Percentiles rank a stretch among this genome's conserved stretches.
These are phyloP conservation scores for Wickerhamiella occidentalis DNA, from an alignment of 805 yeast genomes.

Conservation along the genomic window DNA sequence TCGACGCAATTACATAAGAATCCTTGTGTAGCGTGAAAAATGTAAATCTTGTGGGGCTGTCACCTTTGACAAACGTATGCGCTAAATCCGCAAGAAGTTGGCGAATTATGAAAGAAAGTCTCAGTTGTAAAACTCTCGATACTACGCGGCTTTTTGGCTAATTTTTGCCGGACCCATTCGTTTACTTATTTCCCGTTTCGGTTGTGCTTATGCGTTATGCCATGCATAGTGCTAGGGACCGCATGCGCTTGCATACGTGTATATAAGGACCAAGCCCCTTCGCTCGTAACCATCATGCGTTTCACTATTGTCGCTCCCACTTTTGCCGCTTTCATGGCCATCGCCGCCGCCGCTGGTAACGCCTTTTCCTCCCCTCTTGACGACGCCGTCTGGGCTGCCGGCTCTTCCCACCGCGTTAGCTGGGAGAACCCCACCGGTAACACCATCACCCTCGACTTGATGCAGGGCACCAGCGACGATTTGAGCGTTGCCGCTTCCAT, in stretches of 20 bases:
- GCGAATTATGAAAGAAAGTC: too few species aligned
- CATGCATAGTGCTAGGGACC: not conserved
- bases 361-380: slow-evolving; percentile 26
- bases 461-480: slow-evolving; percentile 26
- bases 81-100: too few species aligned
- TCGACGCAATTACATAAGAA: not conserved
- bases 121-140: too few species aligned
- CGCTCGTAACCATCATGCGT: slow-evolving; percentile 10
- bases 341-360: slow-evolving; percentile 22
- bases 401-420: slow-evolving; percentile 22
- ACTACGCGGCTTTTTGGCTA: too few species aligned
- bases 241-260: not conserved
- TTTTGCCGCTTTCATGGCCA: slow-evolving; percentile 12
- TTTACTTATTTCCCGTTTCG: not conserved
- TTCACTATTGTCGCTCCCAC: slow-evolving; percentile 8
- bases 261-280: slow-evolving; percentile 4
- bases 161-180: not conserved
- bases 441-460: slow-evolving; percentile 25
- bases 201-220: not conserved
- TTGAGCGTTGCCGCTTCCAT: slow-evolving; percentile 27
- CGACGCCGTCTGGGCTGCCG: slow-evolving; percentile 25
- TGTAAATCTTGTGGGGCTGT: too few species aligned
- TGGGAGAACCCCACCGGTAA: slow-evolving; percentile 28
- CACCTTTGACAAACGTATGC: too few species aligned
- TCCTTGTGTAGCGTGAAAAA: not conserved